A percentile compares a stretch with the other conserved stretches of the same genome.
Conservation (phyloP, 257 asterid species). For the Ophiorrhiza pumila region DNA sequence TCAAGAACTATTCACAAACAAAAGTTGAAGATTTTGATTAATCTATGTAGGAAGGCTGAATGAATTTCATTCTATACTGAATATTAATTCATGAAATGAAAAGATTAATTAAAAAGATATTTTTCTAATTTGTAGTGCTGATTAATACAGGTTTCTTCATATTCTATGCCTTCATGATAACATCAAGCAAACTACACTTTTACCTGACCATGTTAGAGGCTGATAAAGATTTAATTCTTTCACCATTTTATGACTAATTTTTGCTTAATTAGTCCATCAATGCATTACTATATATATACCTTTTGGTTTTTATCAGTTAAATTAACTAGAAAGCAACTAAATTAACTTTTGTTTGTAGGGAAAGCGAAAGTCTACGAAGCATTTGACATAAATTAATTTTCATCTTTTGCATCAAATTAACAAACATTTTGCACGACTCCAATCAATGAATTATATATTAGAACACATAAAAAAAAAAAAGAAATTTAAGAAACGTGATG, state of each 20-base stretch:
- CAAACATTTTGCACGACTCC: neutral
- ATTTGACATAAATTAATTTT: neutral
- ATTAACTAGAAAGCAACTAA: neutral
- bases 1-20: neutral
- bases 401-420: slow-evolving; percentile 1
- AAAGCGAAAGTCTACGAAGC: neutral
- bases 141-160: neutral
- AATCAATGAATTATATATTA: neutral
- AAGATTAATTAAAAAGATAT: neutral
- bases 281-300: neutral
- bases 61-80: neutral
- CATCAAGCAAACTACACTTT: neutral
- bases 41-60: neutral
- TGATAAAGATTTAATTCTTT: too few species aligned
- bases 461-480: neutral
- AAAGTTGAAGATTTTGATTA: neutral
- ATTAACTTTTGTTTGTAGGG: neutral
- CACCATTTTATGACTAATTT: neutral
- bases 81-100: neutral
- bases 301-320: neutral
- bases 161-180: neutral
- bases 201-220: neutral
- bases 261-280: neutral
- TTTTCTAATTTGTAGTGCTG: neutral
- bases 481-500: neutral